Evolutionary conservation across 148 eudicot genomes (phyloP).

Genomic region (Cornus kousa): DNA sequence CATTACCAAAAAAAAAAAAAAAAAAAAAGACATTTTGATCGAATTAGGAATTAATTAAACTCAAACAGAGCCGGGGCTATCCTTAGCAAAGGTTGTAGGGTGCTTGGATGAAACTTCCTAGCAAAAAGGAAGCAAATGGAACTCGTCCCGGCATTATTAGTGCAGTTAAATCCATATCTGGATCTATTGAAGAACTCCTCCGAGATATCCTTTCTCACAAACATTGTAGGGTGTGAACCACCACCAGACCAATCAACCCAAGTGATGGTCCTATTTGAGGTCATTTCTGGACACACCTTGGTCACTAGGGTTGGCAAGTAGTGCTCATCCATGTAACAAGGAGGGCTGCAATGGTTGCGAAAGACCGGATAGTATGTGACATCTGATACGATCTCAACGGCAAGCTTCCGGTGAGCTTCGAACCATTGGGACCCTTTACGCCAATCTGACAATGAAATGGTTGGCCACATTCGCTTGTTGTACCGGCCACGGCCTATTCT

Average conservation of each 20-base stretch:
- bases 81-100: conserved; percentile 40
- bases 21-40: too few relatives aligned
- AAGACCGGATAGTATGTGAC: conserved; percentile 48
- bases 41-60: conserved; percentile 18
- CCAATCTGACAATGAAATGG: conserved; percentile 62
- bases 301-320: conserved; percentile 75
- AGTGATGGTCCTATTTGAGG: conserved; percentile 45
- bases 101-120: conserved; percentile 49
- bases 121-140: conserved; percentile 47
- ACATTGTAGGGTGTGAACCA: conserved; percentile 43
- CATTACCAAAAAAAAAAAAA: too few relatives aligned
- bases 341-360: conserved; percentile 48
- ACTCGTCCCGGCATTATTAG: conserved; percentile 28
- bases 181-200: conserved; percentile 28
- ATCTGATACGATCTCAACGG: conserved; percentile 54
- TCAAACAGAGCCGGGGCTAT: conserved; percentile 37
- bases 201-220: conserved; percentile 31
- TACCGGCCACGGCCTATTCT: conserved; percentile 73
- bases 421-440: conserved; percentile 97
- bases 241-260: conserved; percentile 60
- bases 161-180: conserved; percentile 35
- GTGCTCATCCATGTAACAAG: conserved; percentile 88
- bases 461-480: conserved; percentile 59
- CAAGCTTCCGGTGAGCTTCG: conserved; percentile 59
- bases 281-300: conserved; percentile 37